Base-by-base conservation (phyloP, 2,329 filamentous ascomycete species). In the Colletotrichum spinosum region DNA sequence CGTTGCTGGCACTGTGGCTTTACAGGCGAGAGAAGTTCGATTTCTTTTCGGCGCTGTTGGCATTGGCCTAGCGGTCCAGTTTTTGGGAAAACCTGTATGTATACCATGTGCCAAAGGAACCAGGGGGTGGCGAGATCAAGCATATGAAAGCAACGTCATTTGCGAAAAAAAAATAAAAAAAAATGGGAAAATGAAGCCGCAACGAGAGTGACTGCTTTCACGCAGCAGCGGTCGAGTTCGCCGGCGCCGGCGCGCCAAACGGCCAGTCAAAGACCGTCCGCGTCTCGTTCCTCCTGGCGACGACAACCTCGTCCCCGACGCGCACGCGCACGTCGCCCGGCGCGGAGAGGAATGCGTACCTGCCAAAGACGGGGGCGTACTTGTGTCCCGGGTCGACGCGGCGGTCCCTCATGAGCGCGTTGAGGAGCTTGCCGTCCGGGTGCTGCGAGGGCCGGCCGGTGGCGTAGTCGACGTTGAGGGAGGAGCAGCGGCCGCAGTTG, bases 361-460 rank as follows among this genome's bases (percentile, higher is more conserved):
- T 82, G 9, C 91, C 91, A 81, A 94, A 94, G 8, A 92, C 82
- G 11, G 91, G 90, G 65, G 84, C 86, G 74, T 87, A 92, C 73
- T 87, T 91, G 39, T 80, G 80, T 0, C 91, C 91, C n/a, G 74
- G 68, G 72, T 94, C 91, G 7, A 94, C 90, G 60, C 91, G 83
- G 17, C 92, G 83, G 75, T 93, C 89, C 55, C 82, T 84, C 84
- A 89, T 88, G 71, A 94, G 77, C 71, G 88, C 88, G 80, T 92
- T 93, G 68, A 93, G 78, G 13, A 92, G 83, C 44, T 78, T 80
- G n/a, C 88, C 89, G 41, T 79, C 75, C 71, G 17, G 17, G 17
- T 88, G 86, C 2, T 86, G 87, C 1, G 78, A 77, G 0, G 84
- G 78, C 54, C 83, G 84, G 7, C 91, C 91, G 0, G 88, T 92